Evolutionary conservation across 2,329 filamentous ascomycete species (phyloP).

Genomic region (Huntiella omanensis): DNA sequence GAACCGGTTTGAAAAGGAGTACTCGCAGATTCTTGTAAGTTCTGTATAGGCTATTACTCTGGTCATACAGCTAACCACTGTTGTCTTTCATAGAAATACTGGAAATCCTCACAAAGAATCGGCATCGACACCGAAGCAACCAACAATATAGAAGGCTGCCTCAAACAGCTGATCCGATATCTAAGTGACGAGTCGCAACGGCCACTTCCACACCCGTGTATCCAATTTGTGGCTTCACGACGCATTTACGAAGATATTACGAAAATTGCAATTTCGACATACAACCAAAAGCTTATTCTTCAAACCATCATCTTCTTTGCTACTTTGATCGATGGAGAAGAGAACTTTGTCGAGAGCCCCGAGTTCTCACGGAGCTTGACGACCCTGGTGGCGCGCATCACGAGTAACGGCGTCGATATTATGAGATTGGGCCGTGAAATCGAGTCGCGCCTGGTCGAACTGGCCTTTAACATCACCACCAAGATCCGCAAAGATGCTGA

Average conservation of each 20-base stretch:
- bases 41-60: background rate
- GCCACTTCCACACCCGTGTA: conserved; percentile 77
- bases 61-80: background rate
- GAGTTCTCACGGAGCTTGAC: conserved; percentile 76
- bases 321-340: conserved; percentile 85
- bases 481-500: conserved; percentile 82
- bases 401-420: conserved; percentile 41
- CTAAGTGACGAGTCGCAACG: conserved; percentile 79
- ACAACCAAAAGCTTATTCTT: conserved; percentile 70
- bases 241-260: conserved; percentile 81
- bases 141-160: conserved; percentile 41
- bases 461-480: conserved; percentile 88
- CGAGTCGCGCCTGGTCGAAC: conserved; percentile 74
- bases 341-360: conserved; percentile 76
- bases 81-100: conserved; percentile 21
- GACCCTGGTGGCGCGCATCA: conserved; percentile 64
- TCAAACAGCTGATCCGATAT: conserved; percentile 48
- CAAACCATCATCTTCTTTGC: conserved; percentile 77
- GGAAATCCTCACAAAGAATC: conserved; percentile 43
- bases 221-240: conserved; percentile 66
- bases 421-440: conserved; percentile 61
- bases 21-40: conserved; percentile 39
- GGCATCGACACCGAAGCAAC: conserved; percentile 40
- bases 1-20: conserved; percentile 49
- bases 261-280: conserved; percentile 70